Evolutionary conservation across 2,329 filamentous ascomycete genomes (phyloP), one percentile per base, ranked within the genome.

Genomic region (Cladosporium sp.): DNA sequence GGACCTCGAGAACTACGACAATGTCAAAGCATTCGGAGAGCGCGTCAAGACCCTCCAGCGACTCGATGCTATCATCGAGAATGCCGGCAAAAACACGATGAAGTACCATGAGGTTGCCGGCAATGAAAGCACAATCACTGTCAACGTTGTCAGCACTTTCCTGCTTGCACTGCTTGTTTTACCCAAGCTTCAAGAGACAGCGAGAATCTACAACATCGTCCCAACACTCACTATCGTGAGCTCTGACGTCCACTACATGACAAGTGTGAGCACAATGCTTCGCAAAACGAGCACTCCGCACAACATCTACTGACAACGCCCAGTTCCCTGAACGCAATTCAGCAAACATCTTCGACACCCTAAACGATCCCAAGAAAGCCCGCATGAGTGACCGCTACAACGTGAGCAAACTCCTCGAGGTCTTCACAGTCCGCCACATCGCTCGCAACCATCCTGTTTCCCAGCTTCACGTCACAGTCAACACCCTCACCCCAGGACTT

Each of bases 141-240:
- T 84, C 62, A 88, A 88, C 64, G 82, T 85, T 11, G 76, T 88
- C 64, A 79, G 76, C 14, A 85, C 83, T 0, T 79, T 86, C 48
- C 70, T 88, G 1, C 75, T 88, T 0, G 81, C 78, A 0, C 67
- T 83, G 0, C 74, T 85, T 0, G 49, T 87, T 2, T 65, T 88
- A 23, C 85, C 85, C 0, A 84, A 81, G 69, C 76, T 88, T 4
- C 79, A 79, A 59, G 75, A 79, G 28, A 82, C 78, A 16, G 78
- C 72, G 7, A 67, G 36, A 23, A 69, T 67, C 18, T 75, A 70
- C 74, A 71, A 72, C 64, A 75, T 68, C 10, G 73, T 70, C 2
- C 79, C 82, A 0, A 74, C 70, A 21, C 67, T 79, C 39, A 71
- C 71, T 10, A 76, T 84, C 60, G 77, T 83, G 3, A 75, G 74